Conservation (phyloP, 2,329 filamentous ascomycete genomes). For the Thielaviopsis populi region DNA sequence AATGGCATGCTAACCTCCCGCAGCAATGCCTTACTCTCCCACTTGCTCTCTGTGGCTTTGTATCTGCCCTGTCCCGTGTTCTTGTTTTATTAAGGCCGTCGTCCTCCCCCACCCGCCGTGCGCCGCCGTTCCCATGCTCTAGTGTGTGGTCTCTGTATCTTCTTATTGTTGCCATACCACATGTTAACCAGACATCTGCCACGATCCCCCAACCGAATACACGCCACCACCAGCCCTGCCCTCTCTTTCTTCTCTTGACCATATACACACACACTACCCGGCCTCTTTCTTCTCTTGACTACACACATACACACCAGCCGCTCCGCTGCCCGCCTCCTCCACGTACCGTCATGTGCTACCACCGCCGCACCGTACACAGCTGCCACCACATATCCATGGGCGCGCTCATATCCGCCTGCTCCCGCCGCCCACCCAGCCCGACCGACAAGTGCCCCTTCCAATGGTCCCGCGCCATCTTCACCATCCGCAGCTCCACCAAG, state of each 20-base stretch:
- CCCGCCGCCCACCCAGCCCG: background rate
- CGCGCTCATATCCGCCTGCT: constrained; percentile 13
- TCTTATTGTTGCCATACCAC: background rate
- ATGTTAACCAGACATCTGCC: background rate
- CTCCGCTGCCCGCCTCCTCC: too few species aligned
- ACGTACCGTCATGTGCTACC: constrained; percentile 19
- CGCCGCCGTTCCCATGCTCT: too few species aligned
- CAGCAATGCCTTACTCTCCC: background rate
- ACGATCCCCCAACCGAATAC: background rate
- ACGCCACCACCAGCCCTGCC: background rate
- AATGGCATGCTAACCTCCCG: background rate
- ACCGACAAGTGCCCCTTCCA: constrained; percentile 9
- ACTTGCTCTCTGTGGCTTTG: background rate
- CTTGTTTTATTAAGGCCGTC: background rate
- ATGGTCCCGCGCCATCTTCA: constrained; percentile 17
- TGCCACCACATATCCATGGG: constrained; percentile 18
- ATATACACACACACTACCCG: too few species aligned
- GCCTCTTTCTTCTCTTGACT: too few species aligned
- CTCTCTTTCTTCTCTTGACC: background rate
- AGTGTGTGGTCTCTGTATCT: background rate
- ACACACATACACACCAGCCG: background rate
- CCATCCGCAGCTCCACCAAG: constrained; percentile 9
- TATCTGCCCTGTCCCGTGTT: background rate
- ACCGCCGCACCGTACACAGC: constrained; percentile 18
- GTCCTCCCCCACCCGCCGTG: background rate